Base-by-base conservation (phyloP, 2,329 filamentous ascomycete genomes). In the Elsinoe australis region DNA sequence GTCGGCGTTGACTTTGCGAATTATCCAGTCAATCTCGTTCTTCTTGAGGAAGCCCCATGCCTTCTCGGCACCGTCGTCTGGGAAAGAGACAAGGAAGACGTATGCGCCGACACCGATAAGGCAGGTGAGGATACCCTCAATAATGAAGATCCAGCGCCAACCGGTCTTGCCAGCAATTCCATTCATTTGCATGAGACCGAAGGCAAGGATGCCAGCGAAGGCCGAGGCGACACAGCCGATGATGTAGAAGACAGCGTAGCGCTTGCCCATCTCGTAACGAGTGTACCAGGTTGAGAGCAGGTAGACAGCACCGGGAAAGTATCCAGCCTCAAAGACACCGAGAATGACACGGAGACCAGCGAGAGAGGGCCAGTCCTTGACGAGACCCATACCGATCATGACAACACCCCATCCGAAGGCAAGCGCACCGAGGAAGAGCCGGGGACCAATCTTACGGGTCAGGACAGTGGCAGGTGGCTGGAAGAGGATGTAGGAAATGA, bases 381-480 rank as follows among this genome's bases (percentile, higher is more conserved):
- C 69, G 49, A 83, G 83, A 3, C 78, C 80, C 73, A 83, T 80
- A 2, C 78, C 55, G 19, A 82, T 73, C 74, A 81, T 80, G 46
- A 73, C 65, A 1, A 56, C 64, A 8, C 79, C 79, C 79, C 79
- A 83, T 4, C 72, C 55, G 3, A 77, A 50, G 2, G 73, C 55
- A 41, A 60, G 57, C 4, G 52, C 35, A 1, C 54, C 50, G 6
- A 60, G 49, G 47, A 56, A 58, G 32, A 49, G 49, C 17, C 56
- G 51, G 2, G 58, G 56, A 1, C 83, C 83, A 47, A 87, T 58
- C 58, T 76, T 78, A 34, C 83, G 79, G 41, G 82, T 73, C 21
- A 84, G 63, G 24, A 85, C 65, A 1, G 82, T 85, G 3, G 81
- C 81, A 0, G 80, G 80, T 1, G 82, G 78, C 59, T 87, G 82